Evolutionary conservation across 1,284 basidiomycete species (phyloP), one percentile per base, ranked within the genome.

Genomic region (Erythrobasidium hasegawianum): DNA sequence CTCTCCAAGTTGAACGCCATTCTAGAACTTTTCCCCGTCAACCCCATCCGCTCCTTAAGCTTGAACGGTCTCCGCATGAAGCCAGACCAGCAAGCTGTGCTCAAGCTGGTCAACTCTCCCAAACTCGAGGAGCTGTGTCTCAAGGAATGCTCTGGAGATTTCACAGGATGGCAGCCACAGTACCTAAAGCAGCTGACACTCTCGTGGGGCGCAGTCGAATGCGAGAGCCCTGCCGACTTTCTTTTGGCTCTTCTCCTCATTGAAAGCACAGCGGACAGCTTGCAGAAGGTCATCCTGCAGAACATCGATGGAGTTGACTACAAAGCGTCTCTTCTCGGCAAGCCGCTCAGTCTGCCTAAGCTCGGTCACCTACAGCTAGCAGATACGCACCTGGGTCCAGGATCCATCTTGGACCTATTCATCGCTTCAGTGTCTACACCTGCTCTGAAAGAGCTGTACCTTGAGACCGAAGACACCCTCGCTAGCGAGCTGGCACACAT

Each of bases 381-480:
- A 11, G 58, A 59, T 22, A 10, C 29, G 14, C 43, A 59, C 24
- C 24, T 52, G 14, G 47, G 29, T n/a, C 13, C 11, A n/a, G 47
- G 47, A 20, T 59, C 58, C 7, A 2, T 59, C 24, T 38, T 59
- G 18, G 29, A 50, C 2, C 39, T 20, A 2, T n/a, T 59, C 20
- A 2, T 50, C 5, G 20, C 45, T 1, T 13, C n/a, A 14, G 39
- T 33, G 1, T n/a, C n/a, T 10, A 8, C 50, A 16, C 47, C 58
- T 13, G 10, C 2, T 22, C 38, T 59, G 26, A 39, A 13, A 18
- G 33, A 16, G 13, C 43, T 59, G 20, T 16, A 20, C 7, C 26
- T 59, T 9, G 58, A 59, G 13, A 59, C 39, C 16, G 58, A 59
- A 7, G 58, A 59, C 24, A 59, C 50, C 22, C 27, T 59, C 11